phyloP scores from a whole-genome alignment of 176 grass and related monocot species.

The Pontederia paniculata region DNA sequence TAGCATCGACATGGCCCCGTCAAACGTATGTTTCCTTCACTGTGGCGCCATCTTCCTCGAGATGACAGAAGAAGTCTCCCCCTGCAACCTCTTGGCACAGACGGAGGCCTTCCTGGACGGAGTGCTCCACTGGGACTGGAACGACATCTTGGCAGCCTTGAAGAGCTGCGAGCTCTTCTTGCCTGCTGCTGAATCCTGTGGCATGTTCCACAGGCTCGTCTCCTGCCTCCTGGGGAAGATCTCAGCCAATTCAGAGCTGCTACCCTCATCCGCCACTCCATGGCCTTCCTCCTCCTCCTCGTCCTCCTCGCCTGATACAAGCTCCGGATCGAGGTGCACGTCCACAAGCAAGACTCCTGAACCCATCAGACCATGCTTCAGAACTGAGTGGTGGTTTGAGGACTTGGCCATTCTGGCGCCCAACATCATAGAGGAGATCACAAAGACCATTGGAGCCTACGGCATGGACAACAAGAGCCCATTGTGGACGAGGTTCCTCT shows the following conservation, averaged over 20 bases:
- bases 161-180: slow-evolving; percentile 50
- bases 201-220: slow-evolving; percentile 47
- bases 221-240: slow-evolving; percentile 61
- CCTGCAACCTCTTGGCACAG: slow-evolving; percentile 56
- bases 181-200: slow-evolving; percentile 22
- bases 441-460: slow-evolving; percentile 55
- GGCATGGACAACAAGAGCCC: slow-evolving; percentile 83
- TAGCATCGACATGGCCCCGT: slow-evolving; percentile 40
- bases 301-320: slow-evolving; percentile 55
- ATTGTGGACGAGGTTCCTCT: slow-evolving; percentile 60
- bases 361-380: slow-evolving; percentile 38
- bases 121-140: slow-evolving; percentile 62
- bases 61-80: slow-evolving; percentile 69
- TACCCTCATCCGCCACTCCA: slow-evolving; percentile 12
- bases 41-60: slow-evolving; percentile 56
- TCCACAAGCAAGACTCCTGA: slow-evolving; percentile 61
- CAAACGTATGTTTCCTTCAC: slow-evolving; percentile 51
- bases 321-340: slow-evolving; percentile 25
- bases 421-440: slow-evolving; percentile 50
- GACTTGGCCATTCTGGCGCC: slow-evolving; percentile 55
- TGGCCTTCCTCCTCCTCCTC: slow-evolving; percentile 45
- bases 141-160: slow-evolving; percentile 47
- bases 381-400: slow-evolving; percentile 86
- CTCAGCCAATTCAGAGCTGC: slow-evolving; percentile 32
- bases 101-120: slow-evolving; percentile 64